Conservation (phyloP, 179 eudicot species). For the Silene vulgaris region DNA sequence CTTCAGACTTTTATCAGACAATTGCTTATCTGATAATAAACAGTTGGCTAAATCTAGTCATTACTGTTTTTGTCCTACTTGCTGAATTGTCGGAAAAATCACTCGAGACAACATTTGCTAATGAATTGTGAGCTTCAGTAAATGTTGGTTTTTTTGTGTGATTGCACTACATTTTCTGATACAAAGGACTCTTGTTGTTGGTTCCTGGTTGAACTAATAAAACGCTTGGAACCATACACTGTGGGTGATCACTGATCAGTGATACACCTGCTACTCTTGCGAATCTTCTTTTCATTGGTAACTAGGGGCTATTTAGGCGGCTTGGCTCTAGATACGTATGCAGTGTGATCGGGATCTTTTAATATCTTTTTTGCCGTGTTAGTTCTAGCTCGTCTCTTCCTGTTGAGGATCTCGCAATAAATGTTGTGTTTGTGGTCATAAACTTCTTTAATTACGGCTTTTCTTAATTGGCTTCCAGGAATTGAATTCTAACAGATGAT, state of each 20-base stretch:
- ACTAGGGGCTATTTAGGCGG: not conserved
- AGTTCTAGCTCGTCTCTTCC: not conserved
- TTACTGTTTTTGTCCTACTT: not conserved
- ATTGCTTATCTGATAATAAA: too few species aligned
- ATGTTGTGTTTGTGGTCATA: not conserved
- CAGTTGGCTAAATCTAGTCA: too few species aligned
- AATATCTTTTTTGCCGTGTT: not conserved
- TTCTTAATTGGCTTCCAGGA: not conserved
- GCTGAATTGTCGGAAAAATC: not conserved
- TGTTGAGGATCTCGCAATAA: not conserved
- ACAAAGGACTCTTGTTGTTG: not conserved
- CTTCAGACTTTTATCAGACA: slow-evolving; percentile 29
- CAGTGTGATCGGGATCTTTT: not conserved
- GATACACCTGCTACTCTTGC: not conserved
- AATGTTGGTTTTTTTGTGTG: not conserved
- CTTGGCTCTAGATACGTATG: not conserved
- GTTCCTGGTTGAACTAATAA: not conserved
- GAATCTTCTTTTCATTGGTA: not conserved
- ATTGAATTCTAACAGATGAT: not conserved
- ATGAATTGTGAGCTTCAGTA: not conserved
- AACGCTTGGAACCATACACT: not conserved
- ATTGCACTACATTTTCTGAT: not conserved
- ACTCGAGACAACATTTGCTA: not conserved
- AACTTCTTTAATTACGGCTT: not conserved
- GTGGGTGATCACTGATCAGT: not conserved